These are phyloP conservation scores for Pholiota adiposa DNA, from an alignment of 1,284 basidiomycete species.

Conservation along the genomic window DNA sequence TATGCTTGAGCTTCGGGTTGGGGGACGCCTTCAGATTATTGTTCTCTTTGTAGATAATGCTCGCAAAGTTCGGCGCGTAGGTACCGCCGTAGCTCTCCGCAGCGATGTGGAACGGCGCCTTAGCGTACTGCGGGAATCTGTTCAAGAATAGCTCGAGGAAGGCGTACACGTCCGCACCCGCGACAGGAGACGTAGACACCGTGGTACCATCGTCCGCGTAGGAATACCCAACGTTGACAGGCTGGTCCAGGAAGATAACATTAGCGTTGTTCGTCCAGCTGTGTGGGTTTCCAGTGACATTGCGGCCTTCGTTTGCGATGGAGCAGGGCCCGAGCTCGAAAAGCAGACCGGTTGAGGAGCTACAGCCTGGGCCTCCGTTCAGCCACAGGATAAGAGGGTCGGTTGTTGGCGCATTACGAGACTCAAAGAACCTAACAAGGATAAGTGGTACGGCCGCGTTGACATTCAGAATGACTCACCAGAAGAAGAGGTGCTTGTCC, in stretches of 20 bases:
- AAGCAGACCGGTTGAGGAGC: slow-evolving; percentile 78
- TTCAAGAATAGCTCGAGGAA: slow-evolving; percentile 89
- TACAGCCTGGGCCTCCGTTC: slow-evolving; percentile 85
- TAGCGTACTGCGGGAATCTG: slow-evolving; percentile 71
- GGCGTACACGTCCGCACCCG: slow-evolving; percentile 86
- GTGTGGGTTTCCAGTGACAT: slow-evolving; percentile 74
- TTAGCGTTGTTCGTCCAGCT: slow-evolving; percentile 74
- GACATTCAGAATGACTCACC: slow-evolving; percentile 45
- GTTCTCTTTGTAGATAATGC: slow-evolving; percentile 78
- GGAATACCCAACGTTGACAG: slow-evolving; percentile 88
- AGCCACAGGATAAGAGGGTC: slow-evolving; percentile 91
- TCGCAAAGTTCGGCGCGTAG: slow-evolving; percentile 81
- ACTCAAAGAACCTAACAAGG: slow-evolving; percentile 79
- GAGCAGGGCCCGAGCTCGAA: slow-evolving; percentile 90
- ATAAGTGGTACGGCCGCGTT: background rate
- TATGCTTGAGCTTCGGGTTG: slow-evolving; percentile 48
- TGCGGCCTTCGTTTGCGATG: slow-evolving; percentile 68
- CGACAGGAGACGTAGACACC: slow-evolving; percentile 75
- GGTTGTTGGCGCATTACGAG: slow-evolving; percentile 68
- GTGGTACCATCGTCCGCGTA: slow-evolving; percentile 75
- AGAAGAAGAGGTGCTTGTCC: slow-evolving; percentile 89
- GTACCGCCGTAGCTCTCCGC: slow-evolving; percentile 84
- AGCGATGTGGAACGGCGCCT: slow-evolving; percentile 70
- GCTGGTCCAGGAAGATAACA: slow-evolving; percentile 83
- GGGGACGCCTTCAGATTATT: slow-evolving; percentile 50